These are phyloP conservation scores for Aspergillus tamarii DNA, from an alignment of 2,329 filamentous ascomycete species.

Conservation along the genomic window DNA sequence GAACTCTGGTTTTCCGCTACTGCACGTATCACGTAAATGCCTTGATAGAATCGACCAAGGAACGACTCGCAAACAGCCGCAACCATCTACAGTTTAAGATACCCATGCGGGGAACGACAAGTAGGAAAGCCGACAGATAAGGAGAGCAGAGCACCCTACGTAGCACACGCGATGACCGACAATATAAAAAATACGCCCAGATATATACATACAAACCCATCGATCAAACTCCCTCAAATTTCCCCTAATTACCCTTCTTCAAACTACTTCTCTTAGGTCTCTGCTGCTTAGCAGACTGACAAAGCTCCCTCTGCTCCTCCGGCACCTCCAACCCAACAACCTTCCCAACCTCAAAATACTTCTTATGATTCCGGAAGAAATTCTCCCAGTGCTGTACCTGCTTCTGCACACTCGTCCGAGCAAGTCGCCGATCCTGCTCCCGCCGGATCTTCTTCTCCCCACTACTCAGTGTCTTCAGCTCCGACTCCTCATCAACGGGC, in stretches of 20 bases:
- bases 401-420: constrained; percentile 66
- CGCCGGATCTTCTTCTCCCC: constrained; percentile 56
- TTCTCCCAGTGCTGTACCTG: constrained; percentile 78
- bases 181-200: no score
- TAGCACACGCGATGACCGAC: constrained; percentile 13
- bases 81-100: background rate
- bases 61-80: constrained; percentile 1
- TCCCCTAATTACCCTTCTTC: constrained; percentile 9
- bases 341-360: constrained; percentile 79
- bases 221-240: constrained; percentile 5
- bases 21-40: constrained; percentile 34
- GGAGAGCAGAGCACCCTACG: background rate
- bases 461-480: constrained; percentile 34
- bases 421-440: constrained; percentile 66
- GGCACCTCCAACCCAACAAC: constrained; percentile 56
- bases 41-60: background rate
- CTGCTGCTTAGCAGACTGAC: constrained; percentile 69
- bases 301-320: constrained; percentile 66
- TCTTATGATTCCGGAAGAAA: constrained; percentile 78
- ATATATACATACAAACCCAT: background rate
- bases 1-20: constrained; percentile 33
- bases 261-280: constrained; percentile 57
- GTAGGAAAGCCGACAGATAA: background rate
- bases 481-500: constrained; percentile 63
- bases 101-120: background rate